phyloP scores from a whole-genome alignment of 176 grass and related monocot species.

The Areca catechu region DNA sequence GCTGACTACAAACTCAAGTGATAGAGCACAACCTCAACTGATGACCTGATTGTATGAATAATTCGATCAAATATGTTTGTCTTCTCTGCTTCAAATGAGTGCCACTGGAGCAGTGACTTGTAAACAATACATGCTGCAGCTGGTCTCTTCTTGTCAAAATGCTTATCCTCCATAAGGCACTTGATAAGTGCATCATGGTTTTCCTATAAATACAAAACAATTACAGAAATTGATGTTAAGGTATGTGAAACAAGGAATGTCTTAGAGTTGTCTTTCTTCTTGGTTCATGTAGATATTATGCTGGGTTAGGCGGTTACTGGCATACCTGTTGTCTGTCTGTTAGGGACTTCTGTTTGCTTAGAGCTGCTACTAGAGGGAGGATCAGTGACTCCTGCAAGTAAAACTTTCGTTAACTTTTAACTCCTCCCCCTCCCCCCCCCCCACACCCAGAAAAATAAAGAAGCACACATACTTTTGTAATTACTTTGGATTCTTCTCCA shows the following conservation, averaged over 20 bases:
- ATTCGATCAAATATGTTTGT: constrained; percentile 92
- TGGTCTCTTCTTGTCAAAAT: constrained; percentile 58
- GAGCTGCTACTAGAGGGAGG: constrained; percentile 34
- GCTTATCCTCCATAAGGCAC: constrained; percentile 58
- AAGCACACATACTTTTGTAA: constrained; percentile 3
- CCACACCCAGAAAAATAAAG: too few species aligned
- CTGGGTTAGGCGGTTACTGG: background rate
- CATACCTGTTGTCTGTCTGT: constrained; percentile 71
- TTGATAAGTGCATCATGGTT: constrained; percentile 88
- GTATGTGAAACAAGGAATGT: background rate
- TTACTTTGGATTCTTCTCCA: constrained; percentile 8
- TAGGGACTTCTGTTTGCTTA: constrained; percentile 86
- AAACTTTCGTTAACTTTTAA: constrained; percentile 16
- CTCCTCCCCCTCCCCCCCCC: background rate
- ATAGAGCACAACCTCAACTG: constrained; percentile 47
- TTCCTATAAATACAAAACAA: constrained; percentile 41
- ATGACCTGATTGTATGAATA: constrained; percentile 80
- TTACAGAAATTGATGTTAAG: background rate
- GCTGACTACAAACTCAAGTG: too few species aligned
- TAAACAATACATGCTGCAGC: constrained; percentile 75
- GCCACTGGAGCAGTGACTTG: constrained; percentile 79
- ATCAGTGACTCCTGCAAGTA: constrained; percentile 45
- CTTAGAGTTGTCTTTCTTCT: background rate
- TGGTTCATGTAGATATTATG: background rate
- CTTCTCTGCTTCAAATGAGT: constrained; percentile 86